Percentiles rank a stretch among this genome's conserved stretches.
Conservation (phyloP, 257 asterid genomes). For the Solanum chilense region DNA sequence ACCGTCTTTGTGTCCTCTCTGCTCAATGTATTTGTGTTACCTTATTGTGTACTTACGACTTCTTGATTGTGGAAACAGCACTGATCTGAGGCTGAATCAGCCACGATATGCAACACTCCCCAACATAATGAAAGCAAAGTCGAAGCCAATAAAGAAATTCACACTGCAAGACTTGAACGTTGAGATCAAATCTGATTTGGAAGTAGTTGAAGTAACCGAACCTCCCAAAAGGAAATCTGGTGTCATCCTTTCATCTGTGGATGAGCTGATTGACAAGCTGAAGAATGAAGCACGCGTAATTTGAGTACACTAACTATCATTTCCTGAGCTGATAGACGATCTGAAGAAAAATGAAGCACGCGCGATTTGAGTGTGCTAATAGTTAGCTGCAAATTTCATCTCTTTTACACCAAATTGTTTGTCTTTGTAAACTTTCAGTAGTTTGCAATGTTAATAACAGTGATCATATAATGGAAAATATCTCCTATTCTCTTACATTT, state of each 20-base stretch:
- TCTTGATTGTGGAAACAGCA: constrained; percentile 25
- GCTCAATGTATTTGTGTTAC: not conserved
- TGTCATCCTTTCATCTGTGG: constrained; percentile 74
- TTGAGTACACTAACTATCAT: not conserved
- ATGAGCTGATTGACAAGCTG: constrained; percentile 73
- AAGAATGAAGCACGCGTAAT: constrained; percentile 74
- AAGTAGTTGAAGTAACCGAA: constrained; percentile 67
- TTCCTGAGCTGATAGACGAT: constrained; percentile 51
- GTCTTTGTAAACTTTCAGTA: not conserved
- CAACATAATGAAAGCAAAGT: constrained; percentile 94
- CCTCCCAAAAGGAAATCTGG: constrained; percentile 95
- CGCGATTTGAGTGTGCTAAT: constrained; percentile 24
- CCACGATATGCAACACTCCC: constrained; percentile 95
- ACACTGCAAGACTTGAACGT: constrained; percentile 68
- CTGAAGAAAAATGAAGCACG: constrained; percentile 77
- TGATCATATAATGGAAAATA: not conserved
- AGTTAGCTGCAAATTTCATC: not conserved
- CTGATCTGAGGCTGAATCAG: constrained; percentile 88
- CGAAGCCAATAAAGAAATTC: constrained; percentile 65
- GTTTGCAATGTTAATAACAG: not conserved
- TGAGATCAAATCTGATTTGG: constrained; percentile 59
- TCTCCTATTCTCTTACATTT: not conserved
- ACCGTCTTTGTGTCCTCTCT: not conserved
- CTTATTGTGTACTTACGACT: not conserved
- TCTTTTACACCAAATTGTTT: not conserved